Percentiles rank a stretch among this genome's conserved stretches.
phyloP scores from a whole-genome alignment of 768 basidiomycete genomes.

The Podaxis carcinomalis region DNA sequence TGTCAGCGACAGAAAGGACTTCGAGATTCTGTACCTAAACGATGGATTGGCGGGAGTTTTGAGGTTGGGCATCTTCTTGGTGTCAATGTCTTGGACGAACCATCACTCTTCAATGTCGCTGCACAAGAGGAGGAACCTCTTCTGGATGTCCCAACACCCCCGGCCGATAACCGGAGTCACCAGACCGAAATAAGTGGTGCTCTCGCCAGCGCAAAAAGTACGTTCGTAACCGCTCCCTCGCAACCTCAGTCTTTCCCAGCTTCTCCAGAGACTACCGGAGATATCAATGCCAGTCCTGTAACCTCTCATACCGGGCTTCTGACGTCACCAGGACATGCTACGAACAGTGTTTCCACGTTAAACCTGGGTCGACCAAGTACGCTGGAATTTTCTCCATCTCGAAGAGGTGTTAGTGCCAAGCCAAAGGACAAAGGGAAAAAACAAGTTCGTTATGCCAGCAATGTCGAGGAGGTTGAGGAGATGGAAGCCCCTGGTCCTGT shows the following conservation, averaged over 20 bases:
- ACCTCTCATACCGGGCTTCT: constrained; percentile 17
- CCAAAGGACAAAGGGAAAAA: constrained; percentile 23
- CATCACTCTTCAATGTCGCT: not conserved
- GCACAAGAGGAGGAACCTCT: constrained; percentile 4
- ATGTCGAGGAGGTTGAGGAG: constrained; percentile 15
- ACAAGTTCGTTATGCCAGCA: constrained; percentile 33
- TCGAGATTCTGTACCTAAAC: constrained; percentile 19
- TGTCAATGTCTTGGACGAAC: constrained; percentile 49
- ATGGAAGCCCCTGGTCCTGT: constrained; percentile 27
- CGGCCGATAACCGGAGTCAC: not conserved
- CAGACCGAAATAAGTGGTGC: not conserved
- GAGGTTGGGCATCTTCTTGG: constrained; percentile 77
- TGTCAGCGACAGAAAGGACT: constrained; percentile 24
- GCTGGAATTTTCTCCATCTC: not conserved
- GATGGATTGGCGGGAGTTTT: constrained; percentile 74
- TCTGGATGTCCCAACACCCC: not conserved
- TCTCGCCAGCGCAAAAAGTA: constrained; percentile 14
- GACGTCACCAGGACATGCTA: not conserved
- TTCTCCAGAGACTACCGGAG: not conserved
- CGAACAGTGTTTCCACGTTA: constrained; percentile 7
- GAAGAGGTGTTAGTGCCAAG: not conserved
- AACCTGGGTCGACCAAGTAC: not conserved
- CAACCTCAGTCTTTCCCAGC: not conserved
- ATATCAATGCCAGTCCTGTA: constrained; percentile 9
- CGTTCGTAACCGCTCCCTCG: constrained; percentile 24